Percentiles rank a stretch among this genome's conserved stretches.
Evolutionary conservation across 2,329 filamentous ascomycete genomes (phyloP).

Genomic region (Cadophora sp.): DNA sequence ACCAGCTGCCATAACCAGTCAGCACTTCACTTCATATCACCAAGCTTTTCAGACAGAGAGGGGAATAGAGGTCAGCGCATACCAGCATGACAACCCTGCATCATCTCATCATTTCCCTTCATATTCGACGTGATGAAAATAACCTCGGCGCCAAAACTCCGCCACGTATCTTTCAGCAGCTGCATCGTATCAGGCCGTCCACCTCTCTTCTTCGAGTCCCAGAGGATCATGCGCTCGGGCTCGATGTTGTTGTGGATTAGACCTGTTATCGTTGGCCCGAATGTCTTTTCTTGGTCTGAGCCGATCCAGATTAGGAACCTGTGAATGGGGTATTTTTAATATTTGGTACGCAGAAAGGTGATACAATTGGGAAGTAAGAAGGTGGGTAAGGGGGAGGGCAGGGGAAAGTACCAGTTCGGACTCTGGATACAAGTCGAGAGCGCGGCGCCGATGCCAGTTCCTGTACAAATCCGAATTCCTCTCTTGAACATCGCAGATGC

Average conservation of each 20-base stretch:
- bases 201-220: conserved; percentile 52
- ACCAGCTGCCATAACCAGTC: conserved; percentile 41
- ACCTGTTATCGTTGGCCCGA: conserved; percentile 49
- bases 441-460: conserved; percentile 51
- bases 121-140: conserved; percentile 53
- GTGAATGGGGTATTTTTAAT: neutral
- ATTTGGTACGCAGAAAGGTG: no score
- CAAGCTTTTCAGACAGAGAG: conserved; percentile 4
- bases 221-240: conserved; percentile 51
- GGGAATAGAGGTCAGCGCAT: conserved; percentile 28
- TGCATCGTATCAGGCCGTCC: conserved; percentile 49
- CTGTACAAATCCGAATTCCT: conserved; percentile 51
- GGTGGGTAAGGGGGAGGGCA: conserved; percentile 17
- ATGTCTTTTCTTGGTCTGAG: conserved; percentile 51
- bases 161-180: conserved; percentile 50
- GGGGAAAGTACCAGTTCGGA: conserved; percentile 45
- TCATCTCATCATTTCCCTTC: conserved; percentile 53
- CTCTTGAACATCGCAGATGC: conserved; percentile 53
- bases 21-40: neutral
- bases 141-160: conserved; percentile 50
- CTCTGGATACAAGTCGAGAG: conserved; percentile 52
- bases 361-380: neutral
- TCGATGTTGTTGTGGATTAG: conserved; percentile 50
- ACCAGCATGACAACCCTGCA: conserved; percentile 50
- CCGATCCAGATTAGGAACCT: conserved; percentile 54